Percentiles rank a stretch among this genome's conserved stretches.
These are phyloP conservation scores for Macaranga tanarius DNA, from an alignment of 441 rosid species.

Conservation along the genomic window DNA sequence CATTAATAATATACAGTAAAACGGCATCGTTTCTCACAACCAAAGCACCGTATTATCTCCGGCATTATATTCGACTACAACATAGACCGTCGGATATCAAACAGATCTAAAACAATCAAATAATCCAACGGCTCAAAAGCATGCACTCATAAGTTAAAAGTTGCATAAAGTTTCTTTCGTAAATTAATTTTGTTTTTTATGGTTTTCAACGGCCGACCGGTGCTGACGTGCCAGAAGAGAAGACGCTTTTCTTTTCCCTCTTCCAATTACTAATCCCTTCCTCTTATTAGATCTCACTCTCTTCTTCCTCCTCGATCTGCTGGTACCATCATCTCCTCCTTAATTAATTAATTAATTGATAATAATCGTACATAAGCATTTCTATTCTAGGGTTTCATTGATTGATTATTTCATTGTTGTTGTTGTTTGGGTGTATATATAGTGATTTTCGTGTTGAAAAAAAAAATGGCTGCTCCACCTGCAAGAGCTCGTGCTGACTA, in stretches of 20 bases:
- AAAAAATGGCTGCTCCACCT: slow-evolving; percentile 37
- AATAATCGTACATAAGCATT: background rate
- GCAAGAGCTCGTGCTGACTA: slow-evolving; percentile 43
- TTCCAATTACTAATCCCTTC: slow-evolving; percentile 21
- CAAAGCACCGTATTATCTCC: background rate
- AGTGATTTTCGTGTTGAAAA: background rate
- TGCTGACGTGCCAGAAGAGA: slow-evolving; percentile 39
- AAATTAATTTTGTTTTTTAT: background rate
- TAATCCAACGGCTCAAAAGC: slow-evolving; percentile 44
- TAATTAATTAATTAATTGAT: background rate
- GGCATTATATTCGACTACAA: background rate
- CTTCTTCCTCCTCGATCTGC: slow-evolving; percentile 48
- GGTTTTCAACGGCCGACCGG: slow-evolving; percentile 44
- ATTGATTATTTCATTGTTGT: background rate
- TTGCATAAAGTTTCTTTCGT: background rate
- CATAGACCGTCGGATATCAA: slow-evolving; percentile 21
- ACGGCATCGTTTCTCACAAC: background rate
- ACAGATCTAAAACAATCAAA: slow-evolving; percentile 7
- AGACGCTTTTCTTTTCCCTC: slow-evolving; percentile 12
- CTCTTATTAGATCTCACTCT: slow-evolving; percentile 35
- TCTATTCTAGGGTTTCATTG: slow-evolving; percentile 13
- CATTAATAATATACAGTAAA: background rate
- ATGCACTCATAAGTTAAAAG: slow-evolving; percentile 10
- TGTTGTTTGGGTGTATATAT: background rate
- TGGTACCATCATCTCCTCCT: slow-evolving; percentile 34